Conservation (phyloP, 1,139 yeast genomes). For the Spathaspora sp. region DNA sequence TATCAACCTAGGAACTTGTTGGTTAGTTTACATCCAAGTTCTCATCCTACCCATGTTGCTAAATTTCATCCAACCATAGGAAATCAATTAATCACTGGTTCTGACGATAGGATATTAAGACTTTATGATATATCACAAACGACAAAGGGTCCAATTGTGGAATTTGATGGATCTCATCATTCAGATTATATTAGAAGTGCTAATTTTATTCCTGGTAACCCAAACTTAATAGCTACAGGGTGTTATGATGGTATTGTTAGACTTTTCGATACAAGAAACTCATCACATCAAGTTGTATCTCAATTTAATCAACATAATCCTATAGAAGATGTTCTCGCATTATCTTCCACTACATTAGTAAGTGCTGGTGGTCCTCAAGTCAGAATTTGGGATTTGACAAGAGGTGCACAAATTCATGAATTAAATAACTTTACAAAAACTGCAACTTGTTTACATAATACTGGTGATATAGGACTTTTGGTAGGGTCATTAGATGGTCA, state of each 20-base stretch:
- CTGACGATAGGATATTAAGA: slow-evolving; percentile 86
- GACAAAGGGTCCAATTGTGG: slow-evolving; percentile 57
- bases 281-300: slow-evolving; percentile 24
- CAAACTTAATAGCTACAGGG: slow-evolving; percentile 83
- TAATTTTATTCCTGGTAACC: slow-evolving; percentile 69
- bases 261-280: slow-evolving; percentile 79
- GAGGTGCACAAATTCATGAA: slow-evolving; percentile 63
- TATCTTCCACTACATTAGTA: slow-evolving; percentile 76
- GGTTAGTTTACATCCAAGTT: slow-evolving; percentile 76
- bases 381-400: slow-evolving; percentile 88
- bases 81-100: slow-evolving; percentile 78
- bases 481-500: slow-evolving; percentile 98
- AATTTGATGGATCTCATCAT: slow-evolving; percentile 66
- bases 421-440: slow-evolving; percentile 87
- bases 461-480: slow-evolving; percentile 70
- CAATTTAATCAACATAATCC: slow-evolving; percentile 52
- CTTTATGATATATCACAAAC: slow-evolving; percentile 87
- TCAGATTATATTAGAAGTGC: slow-evolving; percentile 88
- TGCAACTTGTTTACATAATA: slow-evolving; percentile 77
- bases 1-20: slow-evolving; percentile 74
- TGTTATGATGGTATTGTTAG: slow-evolving; percentile 89
- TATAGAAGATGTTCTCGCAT: slow-evolving; percentile 81
- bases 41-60: slow-evolving; percentile 92
- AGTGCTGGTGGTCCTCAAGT: slow-evolving; percentile 87
- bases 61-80: slow-evolving; percentile 78